phyloP scores from a whole-genome alignment of 352 stramenopile genomes.

The Peronosclerospora sorghi region DNA sequence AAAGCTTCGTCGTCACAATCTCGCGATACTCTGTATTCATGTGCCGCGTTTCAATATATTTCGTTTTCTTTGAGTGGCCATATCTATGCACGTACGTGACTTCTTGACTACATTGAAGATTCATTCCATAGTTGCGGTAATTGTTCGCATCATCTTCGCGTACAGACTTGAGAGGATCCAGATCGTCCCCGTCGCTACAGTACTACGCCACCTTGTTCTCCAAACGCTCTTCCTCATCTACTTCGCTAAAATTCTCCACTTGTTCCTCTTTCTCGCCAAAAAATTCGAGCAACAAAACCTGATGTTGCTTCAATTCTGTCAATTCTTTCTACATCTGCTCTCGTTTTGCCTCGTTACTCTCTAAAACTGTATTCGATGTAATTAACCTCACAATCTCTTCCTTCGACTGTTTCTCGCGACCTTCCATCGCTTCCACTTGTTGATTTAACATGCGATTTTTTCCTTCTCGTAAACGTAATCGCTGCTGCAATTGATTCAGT shows the following conservation, averaged over 20 bases:
- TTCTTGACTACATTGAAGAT: constrained; percentile 39
- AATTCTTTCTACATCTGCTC: constrained; percentile 41
- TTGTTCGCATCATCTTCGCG: too few relatives aligned
- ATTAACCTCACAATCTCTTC: constrained; percentile 63
- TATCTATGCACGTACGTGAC: too few relatives aligned
- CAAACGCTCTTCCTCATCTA: too few relatives aligned
- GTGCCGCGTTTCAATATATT: constrained; percentile 34
- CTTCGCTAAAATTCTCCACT: constrained; percentile 75
- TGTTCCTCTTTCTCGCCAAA: constrained; percentile 83
- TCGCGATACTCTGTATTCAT: constrained; percentile 22
- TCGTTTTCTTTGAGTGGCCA: too few relatives aligned
- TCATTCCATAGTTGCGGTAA: constrained; percentile 34
- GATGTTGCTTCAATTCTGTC: constrained; percentile 50
- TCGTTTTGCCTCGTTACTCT: constrained; percentile 41
- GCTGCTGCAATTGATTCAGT: constrained; percentile 64
- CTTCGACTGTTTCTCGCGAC: too few relatives aligned
- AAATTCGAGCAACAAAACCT: constrained; percentile 71
- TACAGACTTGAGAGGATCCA: too few relatives aligned
- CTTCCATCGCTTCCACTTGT: too few relatives aligned
- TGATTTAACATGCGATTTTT: constrained; percentile 67
- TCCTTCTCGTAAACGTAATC: constrained; percentile 55
- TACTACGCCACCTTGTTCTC: too few relatives aligned
- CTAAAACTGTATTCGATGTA: constrained; percentile 58
- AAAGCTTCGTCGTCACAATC: too few relatives aligned
- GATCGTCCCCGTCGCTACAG: too few relatives aligned